Conservation (phyloP, 179 eudicot genomes). For the Heliamphora pulchella region DNA sequence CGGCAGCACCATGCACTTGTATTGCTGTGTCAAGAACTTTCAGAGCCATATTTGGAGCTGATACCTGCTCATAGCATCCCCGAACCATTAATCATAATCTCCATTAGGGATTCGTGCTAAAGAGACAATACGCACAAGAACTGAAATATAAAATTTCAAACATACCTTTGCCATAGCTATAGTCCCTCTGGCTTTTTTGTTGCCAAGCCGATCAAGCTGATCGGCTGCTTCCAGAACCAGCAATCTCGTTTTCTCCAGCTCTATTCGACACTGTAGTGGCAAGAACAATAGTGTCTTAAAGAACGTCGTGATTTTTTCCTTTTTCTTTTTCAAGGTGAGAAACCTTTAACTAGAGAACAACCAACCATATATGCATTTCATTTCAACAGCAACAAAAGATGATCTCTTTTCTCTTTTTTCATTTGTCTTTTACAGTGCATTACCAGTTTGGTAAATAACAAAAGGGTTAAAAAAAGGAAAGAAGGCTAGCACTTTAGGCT, state of each 20-base stretch:
- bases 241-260: constrained; percentile 73
- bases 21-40: constrained; percentile 90
- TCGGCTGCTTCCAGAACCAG: constrained; percentile 93
- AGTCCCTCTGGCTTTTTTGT: constrained; percentile 80
- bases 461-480: not conserved
- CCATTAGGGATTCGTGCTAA: not conserved
- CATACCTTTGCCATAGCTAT: constrained; percentile 96
- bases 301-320: not conserved
- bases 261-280: constrained; percentile 71
- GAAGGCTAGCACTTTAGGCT: not conserved
- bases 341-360: not conserved
- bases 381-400: not conserved
- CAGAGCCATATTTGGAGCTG: constrained; percentile 89
- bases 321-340: not conserved
- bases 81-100: not conserved
- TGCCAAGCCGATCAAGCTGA: constrained; percentile 92
- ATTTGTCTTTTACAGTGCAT: not conserved
- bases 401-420: not conserved
- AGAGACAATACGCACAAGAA: not conserved
- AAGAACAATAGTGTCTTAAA: not conserved
- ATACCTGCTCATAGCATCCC: constrained; percentile 42
- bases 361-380: not conserved
- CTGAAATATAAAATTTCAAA: not conserved
- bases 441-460: not conserved
- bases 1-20: constrained; percentile 97